Evolutionary conservation across 2,329 filamentous ascomycete species (phyloP).

Genomic region (Trichoderma aggressivum): DNA sequence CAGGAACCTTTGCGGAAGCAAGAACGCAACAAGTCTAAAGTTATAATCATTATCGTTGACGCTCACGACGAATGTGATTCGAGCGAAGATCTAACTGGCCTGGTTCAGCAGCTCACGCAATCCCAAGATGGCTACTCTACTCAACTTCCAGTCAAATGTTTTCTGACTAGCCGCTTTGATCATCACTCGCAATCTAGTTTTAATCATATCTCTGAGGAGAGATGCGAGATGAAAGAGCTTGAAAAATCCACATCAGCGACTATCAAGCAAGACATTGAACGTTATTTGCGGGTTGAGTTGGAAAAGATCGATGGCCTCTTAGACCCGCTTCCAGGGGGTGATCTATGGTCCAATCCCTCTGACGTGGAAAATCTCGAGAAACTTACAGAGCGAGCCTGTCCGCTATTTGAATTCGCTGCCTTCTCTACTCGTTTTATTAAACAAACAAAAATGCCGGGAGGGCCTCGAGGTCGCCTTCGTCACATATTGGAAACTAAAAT

Average conservation of each 20-base stretch:
- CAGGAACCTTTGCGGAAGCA: not conserved
- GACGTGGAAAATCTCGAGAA: not conserved
- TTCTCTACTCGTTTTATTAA: conserved; percentile 25
- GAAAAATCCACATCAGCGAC: not conserved
- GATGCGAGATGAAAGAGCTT: not conserved
- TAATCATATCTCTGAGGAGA: not conserved
- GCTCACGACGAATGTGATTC: conserved; percentile 27
- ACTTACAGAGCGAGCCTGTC: conserved; percentile 15
- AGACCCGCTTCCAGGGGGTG: not conserved
- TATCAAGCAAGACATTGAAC: conserved; percentile 30
- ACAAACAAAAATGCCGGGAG: not conserved
- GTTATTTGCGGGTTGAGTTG: not conserved
- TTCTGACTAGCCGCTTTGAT: conserved; percentile 40
- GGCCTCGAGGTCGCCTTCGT: conserved; percentile 23
- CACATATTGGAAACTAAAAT: conserved; percentile 23
- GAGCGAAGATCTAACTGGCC: conserved; percentile 28
- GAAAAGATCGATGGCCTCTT: not conserved
- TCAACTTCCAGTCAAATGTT: conserved; percentile 29
- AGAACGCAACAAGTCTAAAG: rapidly evolving
- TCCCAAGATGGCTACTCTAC: not conserved
- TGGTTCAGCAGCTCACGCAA: conserved; percentile 26
- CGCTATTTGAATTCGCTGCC: conserved; percentile 24
- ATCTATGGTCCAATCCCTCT: not conserved
- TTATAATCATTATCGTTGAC: conserved; percentile 35
- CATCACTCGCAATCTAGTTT: conserved; percentile 18